A percentile compares a stretch with the other conserved stretches of the same genome.
Evolutionary conservation across 164 flowering plant species (phyloP).

Genomic region (Kalanchoe fedtschenkoi): DNA sequence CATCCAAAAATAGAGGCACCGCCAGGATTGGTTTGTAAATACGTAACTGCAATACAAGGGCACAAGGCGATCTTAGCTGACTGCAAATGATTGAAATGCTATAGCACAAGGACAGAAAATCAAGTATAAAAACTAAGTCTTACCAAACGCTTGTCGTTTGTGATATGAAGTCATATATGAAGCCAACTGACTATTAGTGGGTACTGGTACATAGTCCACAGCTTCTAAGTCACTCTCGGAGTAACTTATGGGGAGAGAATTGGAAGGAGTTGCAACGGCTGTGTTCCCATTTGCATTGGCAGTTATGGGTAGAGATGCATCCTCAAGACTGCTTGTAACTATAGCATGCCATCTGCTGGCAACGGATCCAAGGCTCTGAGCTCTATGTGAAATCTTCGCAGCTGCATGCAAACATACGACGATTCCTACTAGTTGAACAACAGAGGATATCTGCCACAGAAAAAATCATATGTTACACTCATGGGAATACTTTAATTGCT

Average conservation of each 20-base stretch:
- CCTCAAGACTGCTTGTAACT: slow-evolving; percentile 33
- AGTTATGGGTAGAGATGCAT: slow-evolving; percentile 19
- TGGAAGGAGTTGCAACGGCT: not conserved
- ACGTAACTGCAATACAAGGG: slow-evolving; percentile 31
- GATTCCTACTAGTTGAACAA: slow-evolving; percentile 56
- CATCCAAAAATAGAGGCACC: slow-evolving; percentile 59
- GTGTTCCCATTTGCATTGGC: slow-evolving; percentile 21
- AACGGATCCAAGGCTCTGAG: slow-evolving; percentile 51
- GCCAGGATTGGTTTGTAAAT: slow-evolving; percentile 52
- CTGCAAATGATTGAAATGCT: no score
- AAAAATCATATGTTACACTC: no score
- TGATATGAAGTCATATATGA: slow-evolving; percentile 16
- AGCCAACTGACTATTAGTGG: slow-evolving; percentile 13
- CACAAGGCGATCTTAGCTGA: not conserved
- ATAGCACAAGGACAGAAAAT: not conserved
- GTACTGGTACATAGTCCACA: slow-evolving; percentile 13
- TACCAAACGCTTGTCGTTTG: slow-evolving; percentile 21
- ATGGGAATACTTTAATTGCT: no score
- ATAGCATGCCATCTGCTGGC: slow-evolving; percentile 66
- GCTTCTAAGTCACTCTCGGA: slow-evolving; percentile 21
- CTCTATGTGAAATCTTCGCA: slow-evolving; percentile 60
- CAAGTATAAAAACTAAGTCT: not conserved
- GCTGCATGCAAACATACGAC: slow-evolving; percentile 50
- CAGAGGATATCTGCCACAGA: slow-evolving; percentile 41
- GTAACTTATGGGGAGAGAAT: slow-evolving; percentile 9